Evolutionary conservation across 2,329 filamentous ascomycete species (phyloP).

Genomic region (Blumeria hordei): DNA sequence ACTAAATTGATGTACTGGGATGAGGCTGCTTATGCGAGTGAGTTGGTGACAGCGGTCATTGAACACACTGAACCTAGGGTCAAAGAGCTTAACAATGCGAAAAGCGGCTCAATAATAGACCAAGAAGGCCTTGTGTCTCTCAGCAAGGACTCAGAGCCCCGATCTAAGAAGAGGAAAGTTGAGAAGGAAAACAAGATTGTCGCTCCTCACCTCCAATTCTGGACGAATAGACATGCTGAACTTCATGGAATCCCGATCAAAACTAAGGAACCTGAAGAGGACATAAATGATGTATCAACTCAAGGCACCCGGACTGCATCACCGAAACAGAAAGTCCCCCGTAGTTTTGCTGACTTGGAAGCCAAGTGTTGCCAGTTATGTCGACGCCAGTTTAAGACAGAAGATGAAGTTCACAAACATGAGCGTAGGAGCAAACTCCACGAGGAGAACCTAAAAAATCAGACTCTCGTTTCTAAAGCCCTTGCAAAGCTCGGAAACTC

Average conservation of each 20-base stretch:
- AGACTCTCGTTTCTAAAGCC: constrained; percentile 20
- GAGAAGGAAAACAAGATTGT: constrained; percentile 26
- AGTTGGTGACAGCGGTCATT: constrained; percentile 31
- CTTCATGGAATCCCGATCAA: constrained; percentile 26
- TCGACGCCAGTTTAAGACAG: constrained; percentile 29
- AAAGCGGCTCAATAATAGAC: constrained; percentile 15
- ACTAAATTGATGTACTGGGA: constrained; percentile 57
- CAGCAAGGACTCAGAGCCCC: constrained; percentile 16
- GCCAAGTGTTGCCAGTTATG: constrained; percentile 37
- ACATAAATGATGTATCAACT: constrained; percentile 4
- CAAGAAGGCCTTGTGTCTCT: constrained; percentile 16
- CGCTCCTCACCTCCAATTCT: constrained; percentile 43
- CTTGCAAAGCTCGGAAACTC: constrained; percentile 17
- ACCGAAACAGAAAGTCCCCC: constrained; percentile 17
- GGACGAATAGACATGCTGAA: constrained; percentile 46
- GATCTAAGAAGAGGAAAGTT: constrained; percentile 30
- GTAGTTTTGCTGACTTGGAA: constrained; percentile 35
- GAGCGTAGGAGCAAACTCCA: constrained; percentile 33
- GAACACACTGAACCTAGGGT: constrained; percentile 16
- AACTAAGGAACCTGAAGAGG: constrained; percentile 14
- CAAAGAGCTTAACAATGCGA: constrained; percentile 14
- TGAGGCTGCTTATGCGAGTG: constrained; percentile 43
- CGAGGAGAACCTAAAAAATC: constrained; percentile 26
- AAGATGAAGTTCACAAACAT: constrained; percentile 31
- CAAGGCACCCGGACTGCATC: constrained; percentile 2